Evolutionary conservation across 2,329 filamentous ascomycete species (phyloP), one percentile per base, ranked within the genome.

Genomic region (Leptodontidium sp.): DNA sequence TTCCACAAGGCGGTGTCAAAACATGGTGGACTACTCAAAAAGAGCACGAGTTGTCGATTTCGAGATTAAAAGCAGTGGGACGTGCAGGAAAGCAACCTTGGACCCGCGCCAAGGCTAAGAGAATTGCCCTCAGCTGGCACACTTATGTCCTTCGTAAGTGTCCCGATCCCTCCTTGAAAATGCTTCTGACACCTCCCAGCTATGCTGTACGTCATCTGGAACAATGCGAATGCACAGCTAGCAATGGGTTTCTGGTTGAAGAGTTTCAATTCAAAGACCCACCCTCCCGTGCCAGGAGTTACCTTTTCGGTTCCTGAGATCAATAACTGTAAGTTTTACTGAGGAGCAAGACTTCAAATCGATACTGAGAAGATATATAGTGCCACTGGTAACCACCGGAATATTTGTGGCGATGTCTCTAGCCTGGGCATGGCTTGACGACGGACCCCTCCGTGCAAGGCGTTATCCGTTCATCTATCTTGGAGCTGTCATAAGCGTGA

Each of bases 171-270:
- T 32, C 29, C 29, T 6, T 32, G 29, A 32, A 32, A 32, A 32
- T 32, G 29, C 29, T 32, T 32, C 29, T 32, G 6, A 32, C 29
- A 32, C 6, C 29, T 12, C 14, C 12, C 24, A 66, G 64, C 80
- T 3, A 52, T 79, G 12, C 61, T 78, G 1, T 81, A 81, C 65
- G 72, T 81, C 5, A 59, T 81, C 11, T 82, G 80, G 80, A 82
- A 82, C 64, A 82, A 82, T 43, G 80, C 77, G 21, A 21, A 29
- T 2, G 67, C 73, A 0, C 80, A 82, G 61, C 52, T 72, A 0
- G 80, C 76, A 7, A 82, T 82, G 79, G 80, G 80, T 1, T 82
- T 81, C 70, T 82, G 80, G 80, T 72, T 82, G 47, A 82, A 82
- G 68, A 80, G 78, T 65, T 82, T 82, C 71, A 79, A 81, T 43